phyloP scores from a whole-genome alignment of 139 green algal genomes.

The Haematococcus lacustris region DNA sequence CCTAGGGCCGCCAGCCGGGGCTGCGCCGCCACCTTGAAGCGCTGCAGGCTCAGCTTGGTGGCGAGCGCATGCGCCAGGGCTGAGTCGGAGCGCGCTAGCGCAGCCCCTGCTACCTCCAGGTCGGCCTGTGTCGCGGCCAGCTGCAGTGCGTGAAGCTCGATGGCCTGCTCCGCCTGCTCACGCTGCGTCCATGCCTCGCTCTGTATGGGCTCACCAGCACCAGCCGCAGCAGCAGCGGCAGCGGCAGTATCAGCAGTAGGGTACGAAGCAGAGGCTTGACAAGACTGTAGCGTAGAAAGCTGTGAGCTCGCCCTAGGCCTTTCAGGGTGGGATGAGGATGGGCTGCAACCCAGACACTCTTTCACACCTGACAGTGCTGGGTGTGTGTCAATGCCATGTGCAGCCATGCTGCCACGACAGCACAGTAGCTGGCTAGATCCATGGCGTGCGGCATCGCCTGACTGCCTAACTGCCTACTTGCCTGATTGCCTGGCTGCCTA shows the following conservation, averaged over 20 bases:
- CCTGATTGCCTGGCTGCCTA: no score
- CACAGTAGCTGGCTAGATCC: no score
- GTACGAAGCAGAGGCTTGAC: not conserved
- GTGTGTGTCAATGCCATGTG: no score
- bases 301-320: not conserved
- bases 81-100: conserved; percentile 1
- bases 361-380: not conserved
- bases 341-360: not conserved
- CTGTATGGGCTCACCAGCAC: conserved; percentile 15
- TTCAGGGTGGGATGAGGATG: not conserved
- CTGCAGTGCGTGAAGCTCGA: conserved; percentile 7
- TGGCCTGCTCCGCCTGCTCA: conserved; percentile 17
- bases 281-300: not conserved
- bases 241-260: not conserved
- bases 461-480: no score
- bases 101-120: conserved; percentile 14
- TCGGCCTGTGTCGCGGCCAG: conserved; percentile 24
- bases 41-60: conserved; percentile 31
- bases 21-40: conserved; percentile 16
- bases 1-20: not conserved
- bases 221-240: not conserved
- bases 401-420: no score
- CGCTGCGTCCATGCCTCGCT: conserved; percentile 19
- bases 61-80: conserved; percentile 26
- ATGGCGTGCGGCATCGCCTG: no score